phyloP scores from a whole-genome alignment of 495 filamentous ascomycete genomes.

The Tuber melanosporum region DNA sequence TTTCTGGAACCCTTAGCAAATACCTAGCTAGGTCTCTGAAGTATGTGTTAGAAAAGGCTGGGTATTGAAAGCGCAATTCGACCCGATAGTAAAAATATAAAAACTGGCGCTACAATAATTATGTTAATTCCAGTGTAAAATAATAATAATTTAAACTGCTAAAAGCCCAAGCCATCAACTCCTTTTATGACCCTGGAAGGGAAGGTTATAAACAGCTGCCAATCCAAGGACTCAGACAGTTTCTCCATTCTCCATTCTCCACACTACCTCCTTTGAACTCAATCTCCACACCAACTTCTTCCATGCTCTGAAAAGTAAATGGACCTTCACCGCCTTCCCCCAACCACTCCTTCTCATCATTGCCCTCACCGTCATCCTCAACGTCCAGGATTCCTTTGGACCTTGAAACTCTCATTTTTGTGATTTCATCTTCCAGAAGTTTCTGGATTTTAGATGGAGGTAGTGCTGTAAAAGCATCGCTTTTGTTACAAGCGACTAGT shows the following conservation, averaged over 20 bases:
- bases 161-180: not conserved
- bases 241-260: conserved; percentile 54
- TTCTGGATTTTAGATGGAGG: conserved; percentile 70
- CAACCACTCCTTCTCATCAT: conserved; percentile 73
- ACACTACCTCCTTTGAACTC: conserved; percentile 75
- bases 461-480: conserved; percentile 88
- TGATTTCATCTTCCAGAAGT: conserved; percentile 73
- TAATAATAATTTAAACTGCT: not conserved
- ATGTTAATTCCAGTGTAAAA: not conserved
- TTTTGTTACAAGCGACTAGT: conserved; percentile 85
- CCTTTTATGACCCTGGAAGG: not conserved
- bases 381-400: conserved; percentile 77
- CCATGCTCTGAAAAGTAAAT: conserved; percentile 75
- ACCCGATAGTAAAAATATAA: not conserved
- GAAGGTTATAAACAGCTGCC: conserved; percentile 50
- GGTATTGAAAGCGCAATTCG: not conserved
- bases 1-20: not conserved
- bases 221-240: conserved; percentile 77
- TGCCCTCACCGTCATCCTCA: conserved; percentile 53
- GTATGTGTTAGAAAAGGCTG: too few relatives aligned
- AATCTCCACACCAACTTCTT: conserved; percentile 72
- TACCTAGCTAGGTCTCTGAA: not conserved
- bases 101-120: not conserved
- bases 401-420: conserved; percentile 66
- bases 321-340: conserved; percentile 67